phyloP scores from a whole-genome alignment of 176 grass and related monocot species.

The Elymus sibiricus region DNA sequence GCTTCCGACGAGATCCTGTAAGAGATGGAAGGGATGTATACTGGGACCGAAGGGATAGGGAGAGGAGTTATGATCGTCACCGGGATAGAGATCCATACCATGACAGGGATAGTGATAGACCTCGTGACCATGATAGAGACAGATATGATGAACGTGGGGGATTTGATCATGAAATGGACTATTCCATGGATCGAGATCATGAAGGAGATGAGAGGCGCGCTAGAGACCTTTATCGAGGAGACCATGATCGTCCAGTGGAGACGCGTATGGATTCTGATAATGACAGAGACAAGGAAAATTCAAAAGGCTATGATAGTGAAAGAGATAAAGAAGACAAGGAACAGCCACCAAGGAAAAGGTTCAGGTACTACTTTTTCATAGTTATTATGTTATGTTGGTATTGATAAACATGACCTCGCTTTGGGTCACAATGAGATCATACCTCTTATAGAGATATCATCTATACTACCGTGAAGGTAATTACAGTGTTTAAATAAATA shows the following conservation, averaged over 20 bases:
- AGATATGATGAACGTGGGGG: conserved; percentile 60
- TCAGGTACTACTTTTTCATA: conserved; percentile 40
- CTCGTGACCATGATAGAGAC: conserved; percentile 62
- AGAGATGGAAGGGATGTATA: conserved; percentile 64
- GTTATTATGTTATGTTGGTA: conserved; percentile 12
- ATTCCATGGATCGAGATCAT: conserved; percentile 56
- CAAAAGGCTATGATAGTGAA: conserved; percentile 42
- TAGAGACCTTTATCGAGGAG: conserved; percentile 53
- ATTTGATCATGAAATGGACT: conserved; percentile 55
- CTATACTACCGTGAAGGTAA: not conserved
- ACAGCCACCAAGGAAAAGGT: conserved; percentile 45
- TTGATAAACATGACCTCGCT: not conserved
- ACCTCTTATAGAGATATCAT: not conserved
- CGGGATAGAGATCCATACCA: conserved; percentile 53
- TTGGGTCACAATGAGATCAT: not conserved
- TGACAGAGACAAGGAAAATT: conserved; percentile 52
- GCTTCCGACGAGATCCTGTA: conserved; percentile 58
- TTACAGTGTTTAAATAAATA: not conserved
- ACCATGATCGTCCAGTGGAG: conserved; percentile 44
- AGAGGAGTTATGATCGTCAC: conserved; percentile 60
- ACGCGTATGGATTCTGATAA: conserved; percentile 47
- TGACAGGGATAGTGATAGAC: conserved; percentile 66
- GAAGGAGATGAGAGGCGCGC: conserved; percentile 50
- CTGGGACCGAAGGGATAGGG: conserved; percentile 69
- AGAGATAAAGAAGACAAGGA: conserved; percentile 59